These are phyloP conservation scores for Fusarium robinianum DNA, from an alignment of 2,329 filamentous ascomycete species.

Conservation along the genomic window DNA sequence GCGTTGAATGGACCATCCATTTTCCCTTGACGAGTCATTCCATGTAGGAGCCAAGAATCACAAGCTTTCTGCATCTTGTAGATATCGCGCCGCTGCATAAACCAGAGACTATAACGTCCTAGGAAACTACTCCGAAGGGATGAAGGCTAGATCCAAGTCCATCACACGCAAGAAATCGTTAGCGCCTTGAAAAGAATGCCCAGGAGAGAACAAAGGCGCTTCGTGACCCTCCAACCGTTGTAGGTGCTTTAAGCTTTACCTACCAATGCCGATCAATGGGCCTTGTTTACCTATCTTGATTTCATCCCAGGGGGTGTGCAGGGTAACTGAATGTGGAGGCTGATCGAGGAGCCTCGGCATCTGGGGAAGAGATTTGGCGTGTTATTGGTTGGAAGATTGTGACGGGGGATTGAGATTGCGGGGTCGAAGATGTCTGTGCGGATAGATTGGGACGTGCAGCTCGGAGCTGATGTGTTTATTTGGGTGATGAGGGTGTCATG, in stretches of 20 bases:
- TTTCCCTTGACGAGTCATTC: too few species aligned
- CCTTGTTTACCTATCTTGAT: too few species aligned
- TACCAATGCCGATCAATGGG: too few species aligned
- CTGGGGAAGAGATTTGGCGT: constrained; percentile 14
- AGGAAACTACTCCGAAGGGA: constrained; percentile 12
- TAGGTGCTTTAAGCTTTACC: constrained; percentile 1
- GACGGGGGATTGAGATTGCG: constrained; percentile 17
- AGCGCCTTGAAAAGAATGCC: too few species aligned
- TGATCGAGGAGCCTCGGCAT: constrained; percentile 24
- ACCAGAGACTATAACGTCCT: constrained; percentile 8
- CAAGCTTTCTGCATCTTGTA: not conserved
- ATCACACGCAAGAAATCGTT: too few species aligned
- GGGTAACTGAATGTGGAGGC: constrained; percentile 1
- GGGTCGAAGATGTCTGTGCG: constrained; percentile 17
- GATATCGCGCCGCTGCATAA: too few species aligned
- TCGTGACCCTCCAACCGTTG: too few species aligned
- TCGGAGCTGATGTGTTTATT: constrained; percentile 7
- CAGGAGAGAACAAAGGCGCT: too few species aligned
- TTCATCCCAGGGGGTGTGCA: not conserved
- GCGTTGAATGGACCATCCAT: not conserved
- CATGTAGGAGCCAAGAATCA: constrained; percentile 5
- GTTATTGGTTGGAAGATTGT: constrained; percentile 12
- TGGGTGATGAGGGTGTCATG: constrained; percentile 1
- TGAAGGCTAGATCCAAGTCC: constrained; percentile 2
- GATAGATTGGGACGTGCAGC: not conserved